These are phyloP conservation scores for Rosa rugosa DNA, from an alignment of 306 rosid species.

Conservation along the genomic window DNA sequence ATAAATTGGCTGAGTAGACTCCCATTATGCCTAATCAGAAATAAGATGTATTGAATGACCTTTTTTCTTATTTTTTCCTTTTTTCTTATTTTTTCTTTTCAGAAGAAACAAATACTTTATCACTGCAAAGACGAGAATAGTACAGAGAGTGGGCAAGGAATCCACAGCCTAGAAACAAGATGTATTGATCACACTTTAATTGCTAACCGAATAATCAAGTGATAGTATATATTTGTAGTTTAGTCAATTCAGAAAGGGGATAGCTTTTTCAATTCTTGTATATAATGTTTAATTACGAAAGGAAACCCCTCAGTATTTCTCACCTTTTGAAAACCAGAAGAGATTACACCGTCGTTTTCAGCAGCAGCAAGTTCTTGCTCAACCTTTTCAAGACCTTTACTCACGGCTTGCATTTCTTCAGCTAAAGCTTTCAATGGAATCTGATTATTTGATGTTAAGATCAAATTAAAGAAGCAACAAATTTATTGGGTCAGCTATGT, in stretches of 20 bases:
- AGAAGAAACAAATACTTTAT: not conserved
- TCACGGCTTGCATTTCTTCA: conserved; percentile 99
- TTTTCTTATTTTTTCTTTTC: not conserved
- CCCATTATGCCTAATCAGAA: too few species aligned
- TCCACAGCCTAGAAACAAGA: not conserved
- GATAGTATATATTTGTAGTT: not conserved
- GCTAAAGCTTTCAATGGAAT: conserved; percentile 96
- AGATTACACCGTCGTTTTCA: conserved; percentile 80
- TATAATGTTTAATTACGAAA: not conserved
- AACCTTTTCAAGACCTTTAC: conserved; percentile 96
- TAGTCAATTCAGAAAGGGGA: not conserved
- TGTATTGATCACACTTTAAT: not conserved
- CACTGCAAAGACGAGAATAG: not conserved
- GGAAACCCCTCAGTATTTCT: conserved; percentile 11
- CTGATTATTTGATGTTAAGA: conserved; percentile 43
- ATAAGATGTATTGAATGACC: not conserved
- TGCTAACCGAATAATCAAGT: not conserved
- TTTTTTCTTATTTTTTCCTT: not conserved
- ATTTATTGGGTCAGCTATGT: conserved; percentile 8
- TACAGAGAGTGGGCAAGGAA: not conserved
- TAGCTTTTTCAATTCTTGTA: not conserved
- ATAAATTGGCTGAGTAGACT: too few species aligned
- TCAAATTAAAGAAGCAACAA: not conserved
- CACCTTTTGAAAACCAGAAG: conserved; percentile 83
- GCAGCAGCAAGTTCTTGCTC: conserved; percentile 93